Evolutionary conservation across 768 basidiomycete species (phyloP), one percentile per base, ranked within the genome.

Genomic region (Termitomyces sp.): DNA sequence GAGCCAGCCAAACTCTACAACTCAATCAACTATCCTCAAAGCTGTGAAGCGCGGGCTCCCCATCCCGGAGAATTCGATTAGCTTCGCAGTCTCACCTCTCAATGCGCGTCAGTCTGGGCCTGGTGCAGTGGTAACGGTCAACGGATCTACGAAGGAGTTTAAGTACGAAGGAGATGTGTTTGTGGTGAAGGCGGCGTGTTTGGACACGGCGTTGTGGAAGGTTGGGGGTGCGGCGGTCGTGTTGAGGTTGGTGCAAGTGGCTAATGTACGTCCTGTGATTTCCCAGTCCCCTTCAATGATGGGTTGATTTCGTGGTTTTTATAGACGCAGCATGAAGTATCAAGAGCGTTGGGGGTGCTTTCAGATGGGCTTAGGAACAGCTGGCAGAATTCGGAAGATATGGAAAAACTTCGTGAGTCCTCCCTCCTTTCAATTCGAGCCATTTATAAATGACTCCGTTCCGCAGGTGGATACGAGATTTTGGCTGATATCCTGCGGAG

Each of bases 371-470:
- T 97, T 46, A 83, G 83, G 61, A 87, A 89, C 62, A 90, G 84
- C 64, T 98, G 95, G 95, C 84, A 91, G 65, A 93, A 92, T 65
- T 94, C 91, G 36, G 94, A 95, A 67, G 95, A 97, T 63, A 93
- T 95, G 87, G 94, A 96, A 67, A 78, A 87, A 34, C 72, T 94
- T 54, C 84, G 93, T 94, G 64, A 65, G 88, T 77, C 36, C 41
- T 52, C 16, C 31, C n/a, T 41, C 13, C n/a, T 44, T 15, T 46
- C 42, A 16, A n/a, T 18, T 33, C 6, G 49, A 26, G 15, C 5
- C 37, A 42, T 39, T 37, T 20, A 51, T 5, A n/a, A n/a, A 51
- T 58, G 49, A 26, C 20, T 26, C n/a, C n/a, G 3, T 39, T 46
- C 20, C 6, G 16, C 57, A 94, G 92, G 86, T 54, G 94, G 93